Evolutionary conservation across 2,329 filamentous ascomycete species (phyloP).

Genomic region (Penicillium paneum): DNA sequence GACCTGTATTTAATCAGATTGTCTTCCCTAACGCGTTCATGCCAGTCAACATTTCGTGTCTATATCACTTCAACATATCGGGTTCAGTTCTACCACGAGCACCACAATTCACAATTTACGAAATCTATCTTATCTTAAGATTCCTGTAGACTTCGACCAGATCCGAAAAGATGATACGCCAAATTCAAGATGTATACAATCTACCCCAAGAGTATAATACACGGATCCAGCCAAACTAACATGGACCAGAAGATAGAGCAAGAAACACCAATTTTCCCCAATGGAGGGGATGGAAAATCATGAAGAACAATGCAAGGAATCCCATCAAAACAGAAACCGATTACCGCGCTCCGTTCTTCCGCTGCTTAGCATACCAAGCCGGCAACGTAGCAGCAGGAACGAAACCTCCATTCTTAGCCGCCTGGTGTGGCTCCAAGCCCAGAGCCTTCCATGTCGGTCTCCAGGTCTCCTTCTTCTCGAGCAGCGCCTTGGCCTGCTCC

Average conservation of each 20-base stretch:
- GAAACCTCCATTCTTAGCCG: slow-evolving; percentile 10
- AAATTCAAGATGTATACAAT: slow-evolving; percentile 11
- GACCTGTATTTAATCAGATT: slow-evolving; percentile 11
- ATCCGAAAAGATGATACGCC: slow-evolving; percentile 5
- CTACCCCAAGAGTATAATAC: slow-evolving; percentile 14
- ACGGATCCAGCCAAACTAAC: slow-evolving; percentile 10
- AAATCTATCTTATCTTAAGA: background rate
- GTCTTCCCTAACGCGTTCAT: slow-evolving; percentile 5
- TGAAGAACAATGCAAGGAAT: slow-evolving; percentile 14
- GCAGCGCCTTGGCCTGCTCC: slow-evolving; percentile 61
- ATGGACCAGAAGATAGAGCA: slow-evolving; percentile 14
- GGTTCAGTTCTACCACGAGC: background rate
- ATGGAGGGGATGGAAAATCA: slow-evolving; percentile 4
- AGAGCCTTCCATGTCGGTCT: slow-evolving; percentile 48
- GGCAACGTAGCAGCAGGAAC: slow-evolving; percentile 2
- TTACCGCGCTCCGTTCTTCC: slow-evolving; percentile 13
- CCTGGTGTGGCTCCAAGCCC: slow-evolving; percentile 34
- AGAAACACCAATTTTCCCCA: slow-evolving; percentile 17
- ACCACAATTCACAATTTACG: background rate
- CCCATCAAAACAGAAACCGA: slow-evolving; percentile 1
- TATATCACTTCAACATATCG: slow-evolving; percentile 9
- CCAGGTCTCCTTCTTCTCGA: slow-evolving; percentile 63
- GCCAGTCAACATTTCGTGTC: slow-evolving; percentile 3
- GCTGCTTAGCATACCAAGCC: slow-evolving; percentile 5
- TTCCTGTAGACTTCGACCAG: slow-evolving; percentile 9